A percentile compares a stretch with the other conserved stretches of the same genome.
Evolutionary conservation across 345 rosid species (phyloP).

Genomic region (Boechera retrofracta): DNA sequence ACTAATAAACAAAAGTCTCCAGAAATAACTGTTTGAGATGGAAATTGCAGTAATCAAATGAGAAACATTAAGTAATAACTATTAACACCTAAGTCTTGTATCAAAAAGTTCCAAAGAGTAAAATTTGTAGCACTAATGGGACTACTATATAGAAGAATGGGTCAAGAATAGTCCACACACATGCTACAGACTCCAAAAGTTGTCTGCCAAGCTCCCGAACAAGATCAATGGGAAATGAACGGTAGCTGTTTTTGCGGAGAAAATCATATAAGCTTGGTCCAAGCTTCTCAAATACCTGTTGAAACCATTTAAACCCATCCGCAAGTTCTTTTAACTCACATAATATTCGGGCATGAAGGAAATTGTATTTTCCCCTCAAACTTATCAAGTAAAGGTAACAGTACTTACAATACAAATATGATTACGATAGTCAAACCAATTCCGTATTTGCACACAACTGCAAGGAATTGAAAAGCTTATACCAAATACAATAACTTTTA

Average conservation of each 20-base stretch:
- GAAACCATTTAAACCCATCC: conserved; percentile 86
- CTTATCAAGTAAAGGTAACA: conserved; percentile 61
- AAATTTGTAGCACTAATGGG: conserved; percentile 43
- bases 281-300: conserved; percentile 99
- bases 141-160: conserved; percentile 54
- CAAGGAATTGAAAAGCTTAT: conserved; percentile 82
- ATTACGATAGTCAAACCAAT: conserved; percentile 99
- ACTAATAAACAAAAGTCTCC: conserved; percentile 15
- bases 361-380: conserved; percentile 50
- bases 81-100: conserved; percentile 18
- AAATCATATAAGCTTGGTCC: conserved; percentile 99
- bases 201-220: conserved; percentile 99
- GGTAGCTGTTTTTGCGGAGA: conserved; percentile 98
- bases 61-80: conserved; percentile 20
- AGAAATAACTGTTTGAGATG: conserved; percentile 1
- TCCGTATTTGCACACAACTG: conserved; percentile 99
- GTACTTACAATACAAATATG: conserved; percentile 99
- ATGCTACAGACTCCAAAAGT: conserved; percentile 99
- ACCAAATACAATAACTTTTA: conserved; percentile 52
- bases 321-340: conserved; percentile 79
- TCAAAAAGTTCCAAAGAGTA: conserved; percentile 6
- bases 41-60: neutral
- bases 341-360: conserved; percentile 47
- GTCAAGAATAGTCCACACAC: conserved; percentile 86
- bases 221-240: conserved; percentile 98